Conservation (phyloP, 495 filamentous ascomycete genomes). For the Penicillium bovifimosum region DNA sequence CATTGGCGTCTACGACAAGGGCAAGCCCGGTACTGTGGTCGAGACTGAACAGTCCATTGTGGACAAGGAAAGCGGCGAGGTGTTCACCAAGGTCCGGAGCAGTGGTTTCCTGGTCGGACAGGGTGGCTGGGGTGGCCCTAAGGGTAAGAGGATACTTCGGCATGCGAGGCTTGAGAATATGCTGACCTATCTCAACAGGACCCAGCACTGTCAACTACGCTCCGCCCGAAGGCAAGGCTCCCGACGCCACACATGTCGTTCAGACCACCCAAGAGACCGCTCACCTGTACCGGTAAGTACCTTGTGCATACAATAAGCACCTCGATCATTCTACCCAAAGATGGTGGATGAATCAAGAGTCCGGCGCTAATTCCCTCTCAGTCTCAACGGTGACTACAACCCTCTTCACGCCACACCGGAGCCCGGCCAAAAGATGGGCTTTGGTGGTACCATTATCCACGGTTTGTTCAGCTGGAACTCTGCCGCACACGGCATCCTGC, state of each 20-base stretch:
- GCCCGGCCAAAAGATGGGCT: slow-evolving; percentile 82
- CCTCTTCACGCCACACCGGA: slow-evolving; percentile 81
- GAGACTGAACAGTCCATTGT: slow-evolving; percentile 76
- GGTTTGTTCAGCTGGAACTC: slow-evolving; percentile 82
- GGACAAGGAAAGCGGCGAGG: slow-evolving; percentile 61
- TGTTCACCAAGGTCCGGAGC: slow-evolving; percentile 62
- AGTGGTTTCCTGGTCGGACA: slow-evolving; percentile 78
- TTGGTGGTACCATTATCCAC: slow-evolving; percentile 84
- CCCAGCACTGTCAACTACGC: slow-evolving; percentile 69
- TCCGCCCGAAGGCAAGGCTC: slow-evolving; percentile 62
- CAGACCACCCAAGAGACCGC: slow-evolving; percentile 67
- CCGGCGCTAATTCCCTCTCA: slow-evolving; percentile 2
- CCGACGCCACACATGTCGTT: slow-evolving; percentile 66
- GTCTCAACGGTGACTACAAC: slow-evolving; percentile 88
- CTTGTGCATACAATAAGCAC: not conserved
- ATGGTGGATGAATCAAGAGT: not conserved
- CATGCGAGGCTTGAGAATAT: not conserved
- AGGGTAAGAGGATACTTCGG: slow-evolving; percentile 44
- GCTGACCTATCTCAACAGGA: slow-evolving; percentile 30
- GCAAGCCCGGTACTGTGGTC: slow-evolving; percentile 73
- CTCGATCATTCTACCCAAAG: not conserved
- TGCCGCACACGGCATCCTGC: slow-evolving; percentile 67
- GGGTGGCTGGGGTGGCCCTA: slow-evolving; percentile 87
- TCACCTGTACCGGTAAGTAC: slow-evolving; percentile 58
- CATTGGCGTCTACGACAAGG: slow-evolving; percentile 88